Evolutionary conservation across 148 eudicot genomes (phyloP), one percentile per base, ranked within the genome.

Genomic region (Vaccinium macrocarpon): DNA sequence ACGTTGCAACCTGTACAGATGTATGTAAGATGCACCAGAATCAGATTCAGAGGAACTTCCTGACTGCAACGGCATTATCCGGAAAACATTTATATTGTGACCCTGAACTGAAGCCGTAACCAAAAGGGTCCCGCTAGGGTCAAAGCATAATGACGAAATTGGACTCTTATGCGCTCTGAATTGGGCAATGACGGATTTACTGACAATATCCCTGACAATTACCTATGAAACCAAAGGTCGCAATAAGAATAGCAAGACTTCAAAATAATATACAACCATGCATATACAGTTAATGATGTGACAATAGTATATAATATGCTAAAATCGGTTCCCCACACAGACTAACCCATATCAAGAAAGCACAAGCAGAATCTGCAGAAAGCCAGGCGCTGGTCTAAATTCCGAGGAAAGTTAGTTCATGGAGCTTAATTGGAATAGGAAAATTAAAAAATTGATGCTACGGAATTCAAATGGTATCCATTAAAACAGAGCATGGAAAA

Each of bases 101-200:
- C 96, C 98, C 76, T 93, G 95, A 86, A 91, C 91, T 68, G 98
- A 96, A 84, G 98, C 98, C 0, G 98, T 92, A 80, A 94, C 98
- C 86, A 96, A 84, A 32, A 94, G 88, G 8, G 91, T 93, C 56
- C 98, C 98, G 84, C 98, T 96, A 35, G 95, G 95, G 91, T 96
- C 98, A 87, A 96, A 96, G 83, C 95, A 92, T 84, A 95, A 88
- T 10, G 98, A 90, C 29, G 94, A 89, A 79, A 96, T 96, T 76
- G 96, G 93, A 82, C 95, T 93, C 77, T 89, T 89, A 74, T 93
- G 98, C 57, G 98, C 98, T 86, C 89, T 93, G 83, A 96, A 96
- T 83, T 96, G 98, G 25, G 98, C 84, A 83, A 96, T 87, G 62
- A 94, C 91, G 79, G 90, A 86, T 90, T 93, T 93, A 80, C 90